Conservation (phyloP, 257 asterid genomes). For the Solanum acaule region DNA sequence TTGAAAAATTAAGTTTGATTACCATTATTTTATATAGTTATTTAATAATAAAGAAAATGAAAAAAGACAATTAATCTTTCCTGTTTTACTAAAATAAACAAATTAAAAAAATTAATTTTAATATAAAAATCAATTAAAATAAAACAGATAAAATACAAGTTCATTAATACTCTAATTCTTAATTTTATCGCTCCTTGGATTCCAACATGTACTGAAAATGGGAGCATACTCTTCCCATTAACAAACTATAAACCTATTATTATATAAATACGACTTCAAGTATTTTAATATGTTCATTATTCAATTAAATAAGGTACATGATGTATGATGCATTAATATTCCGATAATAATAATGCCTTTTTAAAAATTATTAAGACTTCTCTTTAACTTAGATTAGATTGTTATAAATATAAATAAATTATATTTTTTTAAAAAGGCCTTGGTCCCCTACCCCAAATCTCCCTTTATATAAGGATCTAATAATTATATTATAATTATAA, state of each 20-base stretch:
- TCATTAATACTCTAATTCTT: not conserved
- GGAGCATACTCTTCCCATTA: conserved; percentile 14
- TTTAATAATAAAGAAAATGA: too few relatives aligned
- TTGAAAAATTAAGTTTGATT: too few relatives aligned
- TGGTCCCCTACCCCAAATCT: not conserved
- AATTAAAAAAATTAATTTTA: too few relatives aligned
- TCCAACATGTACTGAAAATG: conserved; percentile 53
- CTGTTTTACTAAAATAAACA: too few relatives aligned
- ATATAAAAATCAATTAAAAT: too few relatives aligned
- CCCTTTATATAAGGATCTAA: not conserved
- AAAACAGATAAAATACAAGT: not conserved
- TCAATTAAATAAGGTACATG: not conserved
- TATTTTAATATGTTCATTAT: not conserved
- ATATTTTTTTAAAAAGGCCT: not conserved
- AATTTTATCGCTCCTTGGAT: conserved; percentile 30
- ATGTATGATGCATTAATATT: not conserved
- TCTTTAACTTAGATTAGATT: not conserved
- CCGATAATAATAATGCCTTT: not conserved
- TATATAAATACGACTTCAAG: not conserved
- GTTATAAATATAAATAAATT: not conserved
- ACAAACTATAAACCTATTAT: not conserved
- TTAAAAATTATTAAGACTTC: not conserved
- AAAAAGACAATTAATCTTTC: too few relatives aligned
- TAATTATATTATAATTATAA: not conserved
- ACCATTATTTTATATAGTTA: too few relatives aligned